Evolutionary conservation across 2,329 filamentous ascomycete species (phyloP).

Genomic region (Penicillium rolfsii): DNA sequence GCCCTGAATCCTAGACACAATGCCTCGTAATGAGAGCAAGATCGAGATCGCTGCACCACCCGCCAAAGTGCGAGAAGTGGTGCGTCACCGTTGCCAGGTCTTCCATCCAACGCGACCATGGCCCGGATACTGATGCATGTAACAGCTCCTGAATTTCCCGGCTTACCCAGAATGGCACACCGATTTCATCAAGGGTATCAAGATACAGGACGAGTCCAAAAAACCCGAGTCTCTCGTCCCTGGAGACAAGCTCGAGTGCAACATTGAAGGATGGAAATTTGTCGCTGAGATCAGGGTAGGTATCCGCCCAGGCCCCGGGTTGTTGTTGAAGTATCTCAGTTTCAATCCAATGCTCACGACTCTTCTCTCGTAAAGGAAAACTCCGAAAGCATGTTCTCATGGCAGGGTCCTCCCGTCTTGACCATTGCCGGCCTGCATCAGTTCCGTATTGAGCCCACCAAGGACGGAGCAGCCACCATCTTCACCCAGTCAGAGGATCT

Average conservation of each 20-base stretch:
- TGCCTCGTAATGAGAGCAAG: slow-evolving; percentile 26
- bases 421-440: slow-evolving; percentile 31
- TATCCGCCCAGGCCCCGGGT: not conserved
- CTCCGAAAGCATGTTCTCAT: slow-evolving; percentile 29
- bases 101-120: not conserved
- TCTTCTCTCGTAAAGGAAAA: slow-evolving; percentile 25
- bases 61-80: slow-evolving; percentile 33
- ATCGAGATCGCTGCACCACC: slow-evolving; percentile 32
- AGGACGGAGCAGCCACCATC: slow-evolving; percentile 30
- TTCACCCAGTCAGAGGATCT: slow-evolving; percentile 32
- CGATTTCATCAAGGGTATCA: slow-evolving; percentile 27
- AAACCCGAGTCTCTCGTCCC: slow-evolving; percentile 14
- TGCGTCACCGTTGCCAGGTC: slow-evolving; percentile 15
- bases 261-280: slow-evolving; percentile 24
- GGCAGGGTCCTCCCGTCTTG: slow-evolving; percentile 36
- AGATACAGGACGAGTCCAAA: slow-evolving; percentile 24
- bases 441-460: slow-evolving; percentile 29
- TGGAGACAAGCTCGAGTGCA: slow-evolving; percentile 21
- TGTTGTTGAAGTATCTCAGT: not conserved
- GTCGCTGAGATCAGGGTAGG: slow-evolving; percentile 16
- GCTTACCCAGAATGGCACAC: slow-evolving; percentile 33
- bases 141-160: slow-evolving; percentile 32
- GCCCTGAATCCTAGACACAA: slow-evolving; percentile 6
- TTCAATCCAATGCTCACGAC: slow-evolving; percentile 3
- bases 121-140: not conserved